These are phyloP conservation scores for Thamnidium elegans DNA, from an alignment of 192 early-diverging fungal species.

Conservation along the genomic window DNA sequence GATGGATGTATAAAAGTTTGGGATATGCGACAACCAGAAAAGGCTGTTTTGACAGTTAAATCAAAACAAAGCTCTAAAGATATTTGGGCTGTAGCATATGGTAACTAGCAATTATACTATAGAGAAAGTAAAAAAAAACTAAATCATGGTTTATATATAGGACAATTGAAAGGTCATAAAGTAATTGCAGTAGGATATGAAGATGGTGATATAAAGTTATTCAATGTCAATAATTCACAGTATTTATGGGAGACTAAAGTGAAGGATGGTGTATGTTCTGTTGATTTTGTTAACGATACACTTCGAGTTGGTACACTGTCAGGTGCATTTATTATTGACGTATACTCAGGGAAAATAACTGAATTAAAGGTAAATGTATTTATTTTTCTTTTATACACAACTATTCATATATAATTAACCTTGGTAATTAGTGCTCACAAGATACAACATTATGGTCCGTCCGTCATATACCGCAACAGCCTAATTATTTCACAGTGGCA, in stretches of 20 bases:
- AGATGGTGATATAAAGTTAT: constrained; percentile 70
- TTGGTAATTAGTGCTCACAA: neutral
- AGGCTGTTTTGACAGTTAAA: constrained; percentile 56
- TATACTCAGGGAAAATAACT: constrained; percentile 51
- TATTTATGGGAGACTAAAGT: constrained; percentile 67
- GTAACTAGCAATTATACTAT: constrained; percentile 42
- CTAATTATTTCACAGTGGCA: constrained; percentile 61
- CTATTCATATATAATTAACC: neutral
- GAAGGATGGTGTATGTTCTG: constrained; percentile 61
- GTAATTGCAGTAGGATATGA: constrained; percentile 65
- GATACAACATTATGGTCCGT: constrained; percentile 63
- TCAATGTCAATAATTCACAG: constrained; percentile 58
- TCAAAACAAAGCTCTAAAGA: constrained; percentile 53
- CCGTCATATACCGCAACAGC: constrained; percentile 59
- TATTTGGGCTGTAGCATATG: constrained; percentile 70
- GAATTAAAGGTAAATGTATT: constrained; percentile 12
- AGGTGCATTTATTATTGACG: constrained; percentile 50
- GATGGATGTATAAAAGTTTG: constrained; percentile 74
- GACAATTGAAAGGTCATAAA: neutral
- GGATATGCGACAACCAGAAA: constrained; percentile 64
- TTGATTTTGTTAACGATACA: constrained; percentile 51
- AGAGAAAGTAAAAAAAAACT: neutral
- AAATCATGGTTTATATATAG: neutral
- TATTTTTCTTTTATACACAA: neutral
- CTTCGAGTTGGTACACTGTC: constrained; percentile 58